phyloP scores from a whole-genome alignment of 164 flowering plant species.

The Vitis riparia region DNA sequence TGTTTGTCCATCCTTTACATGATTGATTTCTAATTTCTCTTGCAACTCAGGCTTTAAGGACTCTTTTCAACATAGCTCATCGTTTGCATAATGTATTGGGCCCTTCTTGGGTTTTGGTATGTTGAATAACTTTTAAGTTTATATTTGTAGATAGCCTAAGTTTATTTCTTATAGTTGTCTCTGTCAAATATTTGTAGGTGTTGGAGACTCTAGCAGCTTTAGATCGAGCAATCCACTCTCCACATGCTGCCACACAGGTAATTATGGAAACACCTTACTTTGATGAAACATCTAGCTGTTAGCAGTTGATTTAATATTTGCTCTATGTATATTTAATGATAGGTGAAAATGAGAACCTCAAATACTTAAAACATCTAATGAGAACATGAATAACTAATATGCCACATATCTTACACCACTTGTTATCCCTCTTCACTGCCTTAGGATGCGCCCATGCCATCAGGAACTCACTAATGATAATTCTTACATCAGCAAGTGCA shows the following conservation, averaged over 20 bases:
- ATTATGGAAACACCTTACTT: conserved; percentile 3
- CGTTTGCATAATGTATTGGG: conserved; percentile 90
- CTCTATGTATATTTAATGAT: no score
- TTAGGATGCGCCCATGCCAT: no score
- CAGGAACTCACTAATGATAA: no score
- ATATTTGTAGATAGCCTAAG: background rate
- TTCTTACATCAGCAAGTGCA: no score
- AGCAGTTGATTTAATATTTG: background rate
- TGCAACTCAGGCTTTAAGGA: conserved; percentile 77
- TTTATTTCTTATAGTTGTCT: conserved; percentile 3
- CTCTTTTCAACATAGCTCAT: conserved; percentile 96
- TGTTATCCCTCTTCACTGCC: no score
- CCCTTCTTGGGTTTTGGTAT: conserved; percentile 96
- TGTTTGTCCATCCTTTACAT: background rate
- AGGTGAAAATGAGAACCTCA: no score
- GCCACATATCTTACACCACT: no score
- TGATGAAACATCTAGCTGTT: background rate
- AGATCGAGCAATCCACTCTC: conserved; percentile 94
- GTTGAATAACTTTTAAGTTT: conserved; percentile 11
- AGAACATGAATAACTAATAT: no score
- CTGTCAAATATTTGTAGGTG: conserved; percentile 49
- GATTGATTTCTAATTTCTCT: conserved; percentile 12
- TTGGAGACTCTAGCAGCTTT: conserved; percentile 92
- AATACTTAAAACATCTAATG: no score
- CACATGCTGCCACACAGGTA: conserved; percentile 97